Evolutionary conservation across 257 asterid genomes (phyloP).

Genomic region (Jasminum sambac): DNA sequence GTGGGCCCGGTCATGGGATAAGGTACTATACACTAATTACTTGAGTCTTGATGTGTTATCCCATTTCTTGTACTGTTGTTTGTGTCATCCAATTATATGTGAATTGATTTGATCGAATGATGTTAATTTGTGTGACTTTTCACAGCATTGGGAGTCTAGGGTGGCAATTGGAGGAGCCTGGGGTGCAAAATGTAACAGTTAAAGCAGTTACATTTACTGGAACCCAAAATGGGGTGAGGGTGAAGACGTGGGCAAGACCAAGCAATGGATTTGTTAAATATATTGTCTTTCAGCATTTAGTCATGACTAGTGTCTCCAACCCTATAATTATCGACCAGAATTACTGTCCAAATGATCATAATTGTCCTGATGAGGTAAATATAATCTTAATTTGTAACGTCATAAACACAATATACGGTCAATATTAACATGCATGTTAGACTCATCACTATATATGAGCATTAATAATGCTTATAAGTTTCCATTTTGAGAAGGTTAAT

Average conservation of each 20-base stretch:
- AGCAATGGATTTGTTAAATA: conserved; percentile 53
- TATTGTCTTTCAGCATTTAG: conserved; percentile 38
- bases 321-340: conserved; percentile 62
- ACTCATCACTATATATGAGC: too few species aligned
- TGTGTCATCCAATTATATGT: too few species aligned
- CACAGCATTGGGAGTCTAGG: conserved; percentile 68
- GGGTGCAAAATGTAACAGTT: conserved; percentile 58
- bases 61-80: too few species aligned
- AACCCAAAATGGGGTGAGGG: conserved; percentile 55
- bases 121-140: neutral
- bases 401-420: neutral
- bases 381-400: neutral
- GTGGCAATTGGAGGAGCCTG: conserved; percentile 47
- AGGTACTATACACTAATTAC: conserved; percentile 40
- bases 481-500: neutral
- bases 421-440: too few species aligned
- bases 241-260: conserved; percentile 70
- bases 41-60: too few species aligned
- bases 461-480: too few species aligned
- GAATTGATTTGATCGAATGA: too few species aligned
- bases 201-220: conserved; percentile 44
- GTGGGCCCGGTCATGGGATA: conserved; percentile 80
- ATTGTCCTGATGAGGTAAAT: conserved; percentile 34
- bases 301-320: conserved; percentile 48
- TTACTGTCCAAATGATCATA: conserved; percentile 43